These are phyloP conservation scores for Kandelia obovata DNA, from an alignment of 345 rosid species.

Conservation along the genomic window DNA sequence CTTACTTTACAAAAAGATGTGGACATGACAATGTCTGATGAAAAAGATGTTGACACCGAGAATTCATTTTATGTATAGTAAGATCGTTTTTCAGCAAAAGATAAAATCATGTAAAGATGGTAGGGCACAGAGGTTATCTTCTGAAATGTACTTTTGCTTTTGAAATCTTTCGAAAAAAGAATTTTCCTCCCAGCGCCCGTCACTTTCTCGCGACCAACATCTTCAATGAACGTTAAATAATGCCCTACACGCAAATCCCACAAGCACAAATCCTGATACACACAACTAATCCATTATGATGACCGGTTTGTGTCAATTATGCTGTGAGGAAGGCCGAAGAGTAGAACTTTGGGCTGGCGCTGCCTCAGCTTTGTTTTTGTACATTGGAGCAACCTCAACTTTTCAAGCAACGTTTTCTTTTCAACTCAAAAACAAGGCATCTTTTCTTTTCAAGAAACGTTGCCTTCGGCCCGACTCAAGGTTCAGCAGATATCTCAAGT, in stretches of 20 bases:
- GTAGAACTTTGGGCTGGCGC: background rate
- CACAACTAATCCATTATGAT: background rate
- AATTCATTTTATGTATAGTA: constrained; percentile 37
- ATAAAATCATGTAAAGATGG: constrained; percentile 44
- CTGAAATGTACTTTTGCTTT: constrained; percentile 35
- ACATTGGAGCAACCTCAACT: background rate
- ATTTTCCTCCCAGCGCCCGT: constrained; percentile 16
- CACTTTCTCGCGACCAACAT: constrained; percentile 30
- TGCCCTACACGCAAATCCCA: constrained; percentile 15
- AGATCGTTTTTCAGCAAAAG: constrained; percentile 40
- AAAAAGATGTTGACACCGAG: constrained; percentile 34
- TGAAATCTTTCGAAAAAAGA: constrained; percentile 32
- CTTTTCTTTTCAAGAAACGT: background rate
- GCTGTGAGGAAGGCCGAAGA: background rate
- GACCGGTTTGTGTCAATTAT: background rate
- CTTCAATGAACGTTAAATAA: constrained; percentile 13
- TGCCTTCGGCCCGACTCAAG: background rate
- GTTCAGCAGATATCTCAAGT: background rate
- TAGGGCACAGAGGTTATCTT: constrained; percentile 49
- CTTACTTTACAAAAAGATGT: constrained; percentile 38
- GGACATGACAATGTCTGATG: constrained; percentile 8
- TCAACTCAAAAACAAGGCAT: background rate
- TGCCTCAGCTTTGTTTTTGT: background rate
- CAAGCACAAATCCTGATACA: background rate
- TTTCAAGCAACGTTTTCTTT: too few relatives aligned